Base-by-base conservation (phyloP, 768 basidiomycete genomes). In the Fibroporia radiculosa region DNA sequence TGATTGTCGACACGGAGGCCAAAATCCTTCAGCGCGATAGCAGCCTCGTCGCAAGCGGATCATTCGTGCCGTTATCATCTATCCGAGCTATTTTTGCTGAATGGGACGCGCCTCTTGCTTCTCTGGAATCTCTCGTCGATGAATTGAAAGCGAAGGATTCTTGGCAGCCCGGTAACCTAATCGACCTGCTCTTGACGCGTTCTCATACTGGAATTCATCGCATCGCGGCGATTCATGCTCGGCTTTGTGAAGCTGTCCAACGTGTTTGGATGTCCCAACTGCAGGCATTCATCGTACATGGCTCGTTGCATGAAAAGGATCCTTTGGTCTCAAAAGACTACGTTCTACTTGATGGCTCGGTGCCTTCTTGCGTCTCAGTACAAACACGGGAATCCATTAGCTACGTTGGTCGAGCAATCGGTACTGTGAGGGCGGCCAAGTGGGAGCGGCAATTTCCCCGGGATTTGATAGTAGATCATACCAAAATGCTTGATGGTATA, bases 91-190 rank as follows among this genome's bases (percentile, higher is more conserved):
- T 75, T 14, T 93, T 95, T 61, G 76, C 86, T 6, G 78, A 78
- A 62, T 96, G 93, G 93, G 87, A 91, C 53, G 82, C 86, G 6
- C 90, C 90, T 12, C 68, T 96, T 38, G 78, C 79, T 27, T 77
- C 85, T 4, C 72, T 96, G 23, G 70, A 74, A 38, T 66, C 74
- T 6, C 64, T 93, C 35, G 67, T 89, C 44, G 71, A 80, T 8
- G 73, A 78, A 32, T 64, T 93, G 31, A 71, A 82, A 50, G 61
- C 72, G 2, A 62, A 74, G 48, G 60, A 71, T 18, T 52, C 61
- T 13, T 85, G 83, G 82, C 71, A 71, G 42, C 82, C 91, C 3
- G 91, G 92, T 1, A 77, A 77, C 2, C 66, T 93, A 23, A 86
- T 93, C 48, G 88, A 93, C 56, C 70, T 90, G 58, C 70, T 96